Conservation (phyloP, 768 basidiomycete species). For the Naganishia randhawae region DNA sequence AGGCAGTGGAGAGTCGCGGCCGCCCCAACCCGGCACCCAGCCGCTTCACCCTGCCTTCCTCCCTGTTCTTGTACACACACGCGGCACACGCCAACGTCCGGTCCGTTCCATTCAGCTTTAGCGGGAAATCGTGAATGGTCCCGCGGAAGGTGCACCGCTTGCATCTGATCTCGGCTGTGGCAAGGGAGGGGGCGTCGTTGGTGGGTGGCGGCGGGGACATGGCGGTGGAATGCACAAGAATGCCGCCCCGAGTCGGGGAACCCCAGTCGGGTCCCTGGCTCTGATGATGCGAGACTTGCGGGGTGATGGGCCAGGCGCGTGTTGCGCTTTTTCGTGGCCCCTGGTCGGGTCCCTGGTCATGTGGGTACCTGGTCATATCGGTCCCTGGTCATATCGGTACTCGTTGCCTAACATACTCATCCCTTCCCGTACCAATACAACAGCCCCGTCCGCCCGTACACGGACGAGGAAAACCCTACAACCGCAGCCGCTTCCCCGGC, state of each 20-base stretch:
- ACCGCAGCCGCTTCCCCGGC: constrained; percentile 22
- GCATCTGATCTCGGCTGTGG: background rate
- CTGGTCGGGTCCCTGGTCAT: too few relatives aligned
- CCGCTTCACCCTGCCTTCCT: constrained; percentile 7
- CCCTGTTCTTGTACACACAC: constrained; percentile 12
- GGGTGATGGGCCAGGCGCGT: too few relatives aligned
- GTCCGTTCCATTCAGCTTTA: constrained; percentile 14
- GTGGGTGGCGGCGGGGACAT: background rate
- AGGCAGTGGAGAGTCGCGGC: background rate
- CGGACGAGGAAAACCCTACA: too few relatives aligned
- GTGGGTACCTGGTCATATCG: too few relatives aligned
- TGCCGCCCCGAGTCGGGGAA: too few relatives aligned
- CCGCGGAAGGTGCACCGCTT: constrained; percentile 11
- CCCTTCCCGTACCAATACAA: background rate
- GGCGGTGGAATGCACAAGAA: too few relatives aligned
- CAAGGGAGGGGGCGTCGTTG: background rate
- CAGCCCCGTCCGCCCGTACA: too few relatives aligned
- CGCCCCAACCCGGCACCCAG: background rate
- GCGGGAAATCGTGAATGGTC: constrained; percentile 7
- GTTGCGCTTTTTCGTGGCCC: too few relatives aligned
- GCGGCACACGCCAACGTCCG: constrained; percentile 1
- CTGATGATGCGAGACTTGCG: background rate
- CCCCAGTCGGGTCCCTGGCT: too few relatives aligned
- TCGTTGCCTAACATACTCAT: too few relatives aligned
- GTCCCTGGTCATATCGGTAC: too few relatives aligned